Percentiles rank a stretch among this genome's conserved stretches.
Evolutionary conservation across 805 yeast genomes (phyloP).

Genomic region (Ogataea kodamae): DNA sequence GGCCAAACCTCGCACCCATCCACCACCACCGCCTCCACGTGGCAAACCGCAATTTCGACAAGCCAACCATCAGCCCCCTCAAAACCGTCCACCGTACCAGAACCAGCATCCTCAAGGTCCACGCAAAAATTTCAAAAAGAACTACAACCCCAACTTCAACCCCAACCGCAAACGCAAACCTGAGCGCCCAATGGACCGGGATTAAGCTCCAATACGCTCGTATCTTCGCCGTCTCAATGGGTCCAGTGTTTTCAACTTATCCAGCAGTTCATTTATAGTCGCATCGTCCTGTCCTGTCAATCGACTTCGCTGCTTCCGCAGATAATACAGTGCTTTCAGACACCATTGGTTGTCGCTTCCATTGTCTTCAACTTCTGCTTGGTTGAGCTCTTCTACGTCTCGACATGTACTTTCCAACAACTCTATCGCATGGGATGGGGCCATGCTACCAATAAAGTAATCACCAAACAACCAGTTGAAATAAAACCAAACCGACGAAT

Average conservation of each 20-base stretch:
- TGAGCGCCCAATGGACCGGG: constrained; percentile 4
- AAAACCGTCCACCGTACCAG: constrained; percentile 2
- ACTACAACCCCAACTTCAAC: constrained; percentile 4
- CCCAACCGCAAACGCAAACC: constrained; percentile 9
- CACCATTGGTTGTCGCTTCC: constrained; percentile 73
- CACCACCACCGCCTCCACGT: constrained; percentile 1
- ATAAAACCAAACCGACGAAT: constrained; percentile 90
- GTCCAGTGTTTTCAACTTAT: constrained; percentile 50
- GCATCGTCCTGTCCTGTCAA: constrained; percentile 6
- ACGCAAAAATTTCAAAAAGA: constrained; percentile 6
- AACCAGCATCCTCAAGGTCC: constrained; percentile 5
- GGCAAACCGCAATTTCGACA: background rate
- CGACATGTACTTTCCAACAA: constrained; percentile 45
- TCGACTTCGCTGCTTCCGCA: constrained; percentile 35
- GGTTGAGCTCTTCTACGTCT: constrained; percentile 59
- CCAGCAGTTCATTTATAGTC: constrained; percentile 32
- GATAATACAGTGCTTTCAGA: constrained; percentile 52
- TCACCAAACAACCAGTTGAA: constrained; percentile 70
- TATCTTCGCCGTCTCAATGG: constrained; percentile 66
- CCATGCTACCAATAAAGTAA: constrained; percentile 35
- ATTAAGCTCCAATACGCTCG: constrained; percentile 29
- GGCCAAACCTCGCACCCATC: constrained; percentile 1
- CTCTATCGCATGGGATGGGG: constrained; percentile 25
- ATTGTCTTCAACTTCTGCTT: constrained; percentile 67
- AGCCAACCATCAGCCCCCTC: background rate